Evolutionary conservation across 768 basidiomycete species (phyloP).

Genomic region (Pisolithus marmoratus): DNA sequence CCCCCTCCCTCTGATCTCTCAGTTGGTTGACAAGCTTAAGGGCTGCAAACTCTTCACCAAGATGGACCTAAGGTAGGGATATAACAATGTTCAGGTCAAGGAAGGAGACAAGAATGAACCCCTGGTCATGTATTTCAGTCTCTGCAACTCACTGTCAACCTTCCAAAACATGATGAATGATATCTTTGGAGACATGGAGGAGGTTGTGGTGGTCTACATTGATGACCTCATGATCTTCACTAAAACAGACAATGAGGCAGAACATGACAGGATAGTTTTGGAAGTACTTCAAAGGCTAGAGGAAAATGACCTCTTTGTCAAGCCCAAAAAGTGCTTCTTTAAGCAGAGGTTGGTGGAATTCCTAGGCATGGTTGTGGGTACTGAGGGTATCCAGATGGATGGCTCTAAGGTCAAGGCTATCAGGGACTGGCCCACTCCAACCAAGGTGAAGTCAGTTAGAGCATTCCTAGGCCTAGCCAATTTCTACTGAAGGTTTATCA

Average conservation of each 20-base stretch:
- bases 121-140: conserved; percentile 33
- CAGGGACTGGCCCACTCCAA: too few relatives aligned
- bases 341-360: too few relatives aligned
- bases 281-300: background rate
- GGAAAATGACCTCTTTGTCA: too few relatives aligned
- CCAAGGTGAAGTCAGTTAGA: too few relatives aligned
- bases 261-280: conserved; percentile 8
- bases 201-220: conserved; percentile 37
- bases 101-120: conserved; percentile 30
- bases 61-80: conserved; percentile 14
- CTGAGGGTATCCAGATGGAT: too few relatives aligned
- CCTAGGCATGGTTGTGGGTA: too few relatives aligned
- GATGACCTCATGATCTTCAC: conserved; percentile 38
- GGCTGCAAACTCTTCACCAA: background rate
- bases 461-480: too few relatives aligned
- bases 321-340: too few relatives aligned
- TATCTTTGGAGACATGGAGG: background rate
- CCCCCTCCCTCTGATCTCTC: background rate
- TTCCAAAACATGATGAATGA: conserved; percentile 27
- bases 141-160: conserved; percentile 31
- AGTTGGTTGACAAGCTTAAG: background rate
- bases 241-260: background rate
- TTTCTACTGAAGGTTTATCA: too few relatives aligned
- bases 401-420: too few relatives aligned
- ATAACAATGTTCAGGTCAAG: conserved; percentile 12